Evolutionary conservation across 1,284 basidiomycete genomes (phyloP), one percentile per base, ranked within the genome.

Genomic region (Xerocomus amazonicus): DNA sequence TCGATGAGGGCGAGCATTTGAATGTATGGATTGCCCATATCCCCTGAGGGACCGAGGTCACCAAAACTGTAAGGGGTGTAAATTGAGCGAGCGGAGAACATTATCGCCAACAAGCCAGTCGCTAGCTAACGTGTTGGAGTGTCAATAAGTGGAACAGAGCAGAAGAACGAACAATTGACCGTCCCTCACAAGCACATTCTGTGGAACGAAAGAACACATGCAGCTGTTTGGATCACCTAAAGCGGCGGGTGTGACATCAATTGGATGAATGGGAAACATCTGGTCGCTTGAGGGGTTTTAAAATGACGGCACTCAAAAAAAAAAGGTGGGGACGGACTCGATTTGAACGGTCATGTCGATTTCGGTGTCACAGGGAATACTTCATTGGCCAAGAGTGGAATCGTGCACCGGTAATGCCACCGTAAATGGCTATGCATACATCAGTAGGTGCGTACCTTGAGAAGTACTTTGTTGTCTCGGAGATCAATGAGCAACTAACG

Each of bases 1-100:
- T 89, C 74, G 50, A 84, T 69, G 47, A 90, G 73, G 17, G 86
- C 70, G 51, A 90, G 74, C 33, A 91, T 68, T 66, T 85, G 81
- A 69, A 91, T 76, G 65, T 85, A 90, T 3, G 88, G 89, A 60
- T 83, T 68, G 39, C 84, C 86, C 80, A 83, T 83, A 17, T 75
- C 68, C 34, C 78, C 78, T 5, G 74, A 70, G 10, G 73, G 65
- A 60, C 83, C 78, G 59, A 82, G 90, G 68, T 91, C 87, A 19
- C 91, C 91, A 62, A 90, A 91, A 67, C 93, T 87, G 66, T 92
- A 94, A 47, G 93, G 72, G 13, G 89, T 81, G 70, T 93, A 93
- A 36, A 90, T 71, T 8, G 90, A 90, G 48, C 91, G 90, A 90
- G 48, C 91, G 87, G 51, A 92, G 75, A 63, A 90, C 77, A 59